These are phyloP conservation scores for Vitis hybrid DNA, from an alignment of 177 flowering plant species.

Conservation along the genomic window DNA sequence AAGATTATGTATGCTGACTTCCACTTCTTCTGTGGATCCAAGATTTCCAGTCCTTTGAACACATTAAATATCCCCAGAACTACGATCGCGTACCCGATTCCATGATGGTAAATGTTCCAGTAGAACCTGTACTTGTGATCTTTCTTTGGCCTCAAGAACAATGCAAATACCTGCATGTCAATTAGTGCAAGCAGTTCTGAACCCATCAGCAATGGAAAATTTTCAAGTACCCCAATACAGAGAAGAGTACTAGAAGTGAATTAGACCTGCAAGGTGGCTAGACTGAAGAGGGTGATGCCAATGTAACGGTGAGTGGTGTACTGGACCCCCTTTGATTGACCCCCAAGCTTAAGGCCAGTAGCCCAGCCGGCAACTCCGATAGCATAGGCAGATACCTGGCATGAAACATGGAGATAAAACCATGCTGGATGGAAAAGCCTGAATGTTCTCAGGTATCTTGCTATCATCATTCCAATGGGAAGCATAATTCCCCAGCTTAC, in stretches of 20 bases:
- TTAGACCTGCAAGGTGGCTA: slow-evolving; percentile 21
- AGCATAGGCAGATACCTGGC: slow-evolving; percentile 10
- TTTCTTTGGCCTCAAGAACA: slow-evolving; percentile 16
- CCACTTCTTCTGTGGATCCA: slow-evolving; percentile 12
- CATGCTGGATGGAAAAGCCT: slow-evolving; percentile 20
- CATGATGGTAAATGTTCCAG: slow-evolving; percentile 18
- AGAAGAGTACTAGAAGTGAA: too few species aligned
- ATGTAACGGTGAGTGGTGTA: slow-evolving; percentile 12
- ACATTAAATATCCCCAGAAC: slow-evolving; percentile 9
- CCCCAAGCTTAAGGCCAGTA: slow-evolving; percentile 23
- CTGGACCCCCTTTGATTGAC: slow-evolving; percentile 3
- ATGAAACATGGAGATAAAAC: slow-evolving; percentile 22
- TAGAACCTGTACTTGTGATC: slow-evolving; percentile 15
- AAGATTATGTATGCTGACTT: slow-evolving; percentile 6
- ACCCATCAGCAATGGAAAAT: too few species aligned
- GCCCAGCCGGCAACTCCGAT: slow-evolving; percentile 17
- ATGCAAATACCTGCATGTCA: slow-evolving; percentile 4
- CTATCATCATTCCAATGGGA: slow-evolving; percentile 20
- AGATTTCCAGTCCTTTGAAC: slow-evolving; percentile 10
- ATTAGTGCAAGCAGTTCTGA: too few species aligned
- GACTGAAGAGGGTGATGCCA: slow-evolving; percentile 18
- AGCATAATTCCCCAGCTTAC: slow-evolving; percentile 24
- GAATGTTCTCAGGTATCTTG: slow-evolving; percentile 17
- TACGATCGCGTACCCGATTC: slow-evolving; percentile 11
- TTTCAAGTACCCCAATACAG: too few species aligned